phyloP scores from a whole-genome alignment of 768 basidiomycete species.

The Amylocystis lapponica region DNA sequence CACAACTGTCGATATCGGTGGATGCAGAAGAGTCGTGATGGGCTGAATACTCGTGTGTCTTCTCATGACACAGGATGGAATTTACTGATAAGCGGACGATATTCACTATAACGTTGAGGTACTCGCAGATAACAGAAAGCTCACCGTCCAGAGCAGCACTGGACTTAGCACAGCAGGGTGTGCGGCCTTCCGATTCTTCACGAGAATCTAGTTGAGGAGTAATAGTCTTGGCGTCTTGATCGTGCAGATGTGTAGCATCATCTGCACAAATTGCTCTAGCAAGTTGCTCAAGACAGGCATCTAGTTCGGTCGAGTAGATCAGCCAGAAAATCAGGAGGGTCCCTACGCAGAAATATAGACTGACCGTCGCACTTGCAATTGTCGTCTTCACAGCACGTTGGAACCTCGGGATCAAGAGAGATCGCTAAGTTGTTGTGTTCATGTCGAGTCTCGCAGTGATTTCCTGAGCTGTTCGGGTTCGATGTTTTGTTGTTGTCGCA shows the following conservation, averaged over 20 bases:
- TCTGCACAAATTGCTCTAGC: conserved; percentile 23
- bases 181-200: too few species aligned
- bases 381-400: conserved; percentile 20
- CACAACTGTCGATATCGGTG: background rate
- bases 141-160: background rate
- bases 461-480: too few species aligned
- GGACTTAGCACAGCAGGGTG: conserved; percentile 1
- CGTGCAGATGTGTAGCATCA: conserved; percentile 21
- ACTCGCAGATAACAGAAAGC: background rate
- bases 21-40: background rate
- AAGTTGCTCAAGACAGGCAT: conserved; percentile 20
- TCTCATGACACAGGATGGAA: background rate
- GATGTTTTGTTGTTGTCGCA: too few species aligned
- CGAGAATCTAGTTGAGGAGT: too few species aligned
- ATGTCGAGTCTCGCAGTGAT: too few species aligned
- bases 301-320: conserved; percentile 6
- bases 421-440: too few species aligned
- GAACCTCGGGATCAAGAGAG: too few species aligned
- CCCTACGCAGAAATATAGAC: conserved; percentile 1
- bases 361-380: conserved; percentile 22
- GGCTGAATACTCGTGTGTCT: background rate
- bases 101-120: conserved; percentile 3
- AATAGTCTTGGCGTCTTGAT: background rate
- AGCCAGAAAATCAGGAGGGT: background rate
- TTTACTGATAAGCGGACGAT: background rate